phyloP scores from a whole-genome alignment of 2,329 filamentous ascomycete genomes.

The Fusarium sp. region DNA sequence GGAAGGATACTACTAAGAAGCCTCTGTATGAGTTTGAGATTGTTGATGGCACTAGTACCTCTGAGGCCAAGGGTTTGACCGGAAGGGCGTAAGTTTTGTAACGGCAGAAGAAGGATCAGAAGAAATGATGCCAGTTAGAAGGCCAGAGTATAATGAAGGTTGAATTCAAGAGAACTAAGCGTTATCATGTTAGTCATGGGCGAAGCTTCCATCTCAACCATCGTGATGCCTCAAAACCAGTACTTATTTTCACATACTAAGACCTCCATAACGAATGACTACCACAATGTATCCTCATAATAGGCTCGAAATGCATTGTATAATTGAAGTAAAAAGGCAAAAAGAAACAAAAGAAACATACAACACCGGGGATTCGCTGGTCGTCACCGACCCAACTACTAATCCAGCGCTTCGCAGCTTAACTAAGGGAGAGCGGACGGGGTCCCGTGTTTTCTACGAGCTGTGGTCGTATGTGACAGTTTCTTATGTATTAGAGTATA shows the following conservation, averaged over 20 bases:
- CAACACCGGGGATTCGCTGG: neutral
- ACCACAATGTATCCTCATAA: neutral
- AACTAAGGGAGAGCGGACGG: neutral
- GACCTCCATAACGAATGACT: neutral
- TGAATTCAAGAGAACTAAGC: neutral
- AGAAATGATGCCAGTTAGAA: neutral
- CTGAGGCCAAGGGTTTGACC: neutral
- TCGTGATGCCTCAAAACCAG: neutral
- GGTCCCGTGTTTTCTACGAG: neutral
- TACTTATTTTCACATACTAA: too few relatives aligned
- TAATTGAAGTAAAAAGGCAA: neutral
- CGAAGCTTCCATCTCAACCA: neutral
- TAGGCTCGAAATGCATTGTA: neutral
- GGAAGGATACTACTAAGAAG: constrained; percentile 44
- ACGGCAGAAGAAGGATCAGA: neutral
- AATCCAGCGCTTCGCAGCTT: neutral
- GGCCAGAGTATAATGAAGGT: neutral
- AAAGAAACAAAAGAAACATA: neutral
- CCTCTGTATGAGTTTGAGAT: constrained; percentile 46
- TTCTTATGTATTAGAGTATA: accelerated
- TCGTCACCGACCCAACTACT: neutral
- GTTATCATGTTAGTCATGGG: neutral
- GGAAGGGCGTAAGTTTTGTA: neutral
- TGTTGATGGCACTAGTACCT: neutral
- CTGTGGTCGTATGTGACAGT: neutral